A percentile compares a stretch with the other conserved stretches of the same genome.
phyloP scores from a whole-genome alignment of 2,329 filamentous ascomycete genomes.

The Fusarium proliferatum region DNA sequence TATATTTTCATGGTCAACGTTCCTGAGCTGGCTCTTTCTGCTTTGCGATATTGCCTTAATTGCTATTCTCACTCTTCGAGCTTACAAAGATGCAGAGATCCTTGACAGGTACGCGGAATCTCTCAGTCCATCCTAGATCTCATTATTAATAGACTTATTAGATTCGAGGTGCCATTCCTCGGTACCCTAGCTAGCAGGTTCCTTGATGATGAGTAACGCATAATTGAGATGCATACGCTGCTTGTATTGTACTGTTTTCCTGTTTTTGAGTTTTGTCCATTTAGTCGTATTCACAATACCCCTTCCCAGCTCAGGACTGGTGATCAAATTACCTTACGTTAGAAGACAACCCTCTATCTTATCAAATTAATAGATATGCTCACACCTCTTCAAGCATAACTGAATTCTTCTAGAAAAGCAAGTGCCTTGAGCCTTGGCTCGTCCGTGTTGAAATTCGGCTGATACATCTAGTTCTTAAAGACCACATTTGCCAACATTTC shows the following conservation, averaged over 20 bases:
- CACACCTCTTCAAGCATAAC: neutral
- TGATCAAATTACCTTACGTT: neutral
- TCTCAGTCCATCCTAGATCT: neutral
- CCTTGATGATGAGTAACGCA: constrained; percentile 79
- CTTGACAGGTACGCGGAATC: constrained; percentile 64
- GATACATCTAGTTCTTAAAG: neutral
- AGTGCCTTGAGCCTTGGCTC: neutral
- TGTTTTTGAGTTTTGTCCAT: neutral
- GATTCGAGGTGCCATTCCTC: constrained; percentile 89
- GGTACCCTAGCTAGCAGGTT: constrained; percentile 88
- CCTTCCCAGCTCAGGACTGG: constrained; percentile 8
- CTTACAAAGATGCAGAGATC: constrained; percentile 84
- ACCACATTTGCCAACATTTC: neutral
- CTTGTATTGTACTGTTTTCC: neutral
- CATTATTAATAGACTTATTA: constrained; percentile 42
- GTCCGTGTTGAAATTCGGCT: neutral
- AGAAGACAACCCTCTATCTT: neutral
- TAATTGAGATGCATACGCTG: neutral
- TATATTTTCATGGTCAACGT: constrained; percentile 84
- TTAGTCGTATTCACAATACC: constrained; percentile 28
- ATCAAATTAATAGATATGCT: neutral
- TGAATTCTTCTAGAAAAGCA: neutral
- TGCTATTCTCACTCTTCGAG: constrained; percentile 78
- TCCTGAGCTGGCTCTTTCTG: constrained; percentile 87
- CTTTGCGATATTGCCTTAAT: constrained; percentile 80